Conservation (phyloP, 2,329 filamentous ascomycete genomes). For the Colletotrichum australisinense region DNA sequence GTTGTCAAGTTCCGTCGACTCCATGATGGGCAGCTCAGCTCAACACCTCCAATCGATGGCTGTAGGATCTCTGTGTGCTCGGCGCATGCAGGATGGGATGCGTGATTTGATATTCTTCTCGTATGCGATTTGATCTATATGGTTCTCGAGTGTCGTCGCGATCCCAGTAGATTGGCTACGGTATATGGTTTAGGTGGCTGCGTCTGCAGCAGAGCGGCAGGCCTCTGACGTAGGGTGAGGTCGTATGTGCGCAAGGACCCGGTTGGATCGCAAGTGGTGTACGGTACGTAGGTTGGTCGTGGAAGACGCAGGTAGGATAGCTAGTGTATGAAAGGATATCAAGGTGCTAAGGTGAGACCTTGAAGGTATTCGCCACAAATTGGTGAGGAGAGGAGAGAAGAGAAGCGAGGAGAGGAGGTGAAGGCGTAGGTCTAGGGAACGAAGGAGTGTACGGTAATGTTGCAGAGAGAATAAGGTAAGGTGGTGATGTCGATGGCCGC, state of each 20-base stretch:
- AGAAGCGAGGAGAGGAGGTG: not conserved
- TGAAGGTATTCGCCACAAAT: not conserved
- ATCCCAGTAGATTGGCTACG: not conserved
- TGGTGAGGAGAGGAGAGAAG: not conserved
- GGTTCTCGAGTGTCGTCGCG: not conserved
- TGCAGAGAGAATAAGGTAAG: not conserved
- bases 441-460: constrained; percentile 7
- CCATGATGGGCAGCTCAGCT: constrained; percentile 48
- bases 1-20: constrained; percentile 67
- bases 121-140: not conserved
- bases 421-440: not conserved
- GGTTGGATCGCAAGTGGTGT: constrained; percentile 3
- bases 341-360: not conserved
- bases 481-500: constrained; percentile 24
- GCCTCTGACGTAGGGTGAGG: constrained; percentile 28
- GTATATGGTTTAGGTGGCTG: constrained; percentile 20
- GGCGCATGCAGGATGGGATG: constrained; percentile 15
- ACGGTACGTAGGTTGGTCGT: not conserved
- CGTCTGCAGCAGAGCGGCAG: constrained; percentile 10
- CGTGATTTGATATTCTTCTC: not conserved
- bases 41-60: constrained; percentile 28
- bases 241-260: constrained; percentile 7
- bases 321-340: not conserved
- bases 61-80: constrained; percentile 15
- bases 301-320: not conserved